Conservation (phyloP, 1,284 basidiomycete species). For the Melampsora americana region DNA sequence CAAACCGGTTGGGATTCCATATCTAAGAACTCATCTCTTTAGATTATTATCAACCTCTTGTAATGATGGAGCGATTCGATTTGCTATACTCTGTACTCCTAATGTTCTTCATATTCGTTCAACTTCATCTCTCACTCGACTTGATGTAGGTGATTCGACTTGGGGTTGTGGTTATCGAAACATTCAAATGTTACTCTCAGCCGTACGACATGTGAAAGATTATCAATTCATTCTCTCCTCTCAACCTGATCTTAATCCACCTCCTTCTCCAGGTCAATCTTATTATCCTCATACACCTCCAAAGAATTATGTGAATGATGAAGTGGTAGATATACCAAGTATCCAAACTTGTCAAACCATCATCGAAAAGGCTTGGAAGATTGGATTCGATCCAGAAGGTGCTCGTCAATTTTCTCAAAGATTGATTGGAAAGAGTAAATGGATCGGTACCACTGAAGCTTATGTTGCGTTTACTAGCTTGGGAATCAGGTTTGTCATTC, state of each 20-base stretch:
- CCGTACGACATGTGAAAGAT: slow-evolving; percentile 37
- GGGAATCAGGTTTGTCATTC: slow-evolving; percentile 46
- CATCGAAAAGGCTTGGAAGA: slow-evolving; percentile 49
- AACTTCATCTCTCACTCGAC: neutral
- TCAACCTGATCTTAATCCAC: slow-evolving; percentile 5
- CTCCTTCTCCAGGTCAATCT: neutral
- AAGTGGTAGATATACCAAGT: slow-evolving; percentile 45
- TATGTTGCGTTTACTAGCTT: slow-evolving; percentile 49
- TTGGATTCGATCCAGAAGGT: slow-evolving; percentile 49
- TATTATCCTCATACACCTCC: neutral
- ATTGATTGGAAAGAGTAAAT: slow-evolving; percentile 47
- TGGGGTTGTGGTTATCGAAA: slow-evolving; percentile 48
- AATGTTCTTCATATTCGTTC: slow-evolving; percentile 15
- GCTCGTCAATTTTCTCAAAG: slow-evolving; percentile 47
- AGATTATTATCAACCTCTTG: too few relatives aligned
- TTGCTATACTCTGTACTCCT: neutral
- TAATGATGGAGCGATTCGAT: neutral
- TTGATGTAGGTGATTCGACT: slow-evolving; percentile 21
- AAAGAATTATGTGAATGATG: neutral
- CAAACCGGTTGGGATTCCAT: too few relatives aligned
- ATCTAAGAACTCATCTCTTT: too few relatives aligned
- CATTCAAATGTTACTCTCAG: slow-evolving; percentile 50
- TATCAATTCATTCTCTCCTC: neutral
- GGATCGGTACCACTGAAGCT: slow-evolving; percentile 52
- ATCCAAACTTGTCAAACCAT: slow-evolving; percentile 49